Conservation (phyloP, 192 early-diverging fungal species). For the Backusella liffmaniae region DNA sequence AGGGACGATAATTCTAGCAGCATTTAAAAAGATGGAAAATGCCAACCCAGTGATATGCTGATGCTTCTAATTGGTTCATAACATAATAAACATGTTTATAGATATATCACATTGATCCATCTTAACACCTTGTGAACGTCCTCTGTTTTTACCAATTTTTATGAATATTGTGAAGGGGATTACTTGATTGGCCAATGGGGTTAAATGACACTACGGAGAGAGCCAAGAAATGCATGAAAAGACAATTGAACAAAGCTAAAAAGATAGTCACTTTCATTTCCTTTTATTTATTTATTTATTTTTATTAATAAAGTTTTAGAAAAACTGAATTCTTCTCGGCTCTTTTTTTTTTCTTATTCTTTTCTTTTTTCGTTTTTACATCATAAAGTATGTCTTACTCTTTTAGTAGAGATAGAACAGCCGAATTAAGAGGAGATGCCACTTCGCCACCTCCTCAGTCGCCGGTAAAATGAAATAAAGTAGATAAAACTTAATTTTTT, state of each 20-base stretch:
- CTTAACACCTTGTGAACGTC: no score
- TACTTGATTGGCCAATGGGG: no score
- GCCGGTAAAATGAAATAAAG: not conserved
- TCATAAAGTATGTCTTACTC: constrained; percentile 17
- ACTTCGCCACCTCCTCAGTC: not conserved
- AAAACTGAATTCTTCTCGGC: not conserved
- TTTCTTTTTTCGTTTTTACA: not conserved
- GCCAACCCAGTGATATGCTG: no score
- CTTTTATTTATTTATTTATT: not conserved
- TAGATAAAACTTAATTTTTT: not conserved
- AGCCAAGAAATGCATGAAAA: no score
- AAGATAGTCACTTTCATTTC: not conserved
- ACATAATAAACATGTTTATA: no score
- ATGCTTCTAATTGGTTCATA: no score
- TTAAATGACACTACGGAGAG: no score
- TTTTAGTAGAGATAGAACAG: constrained; percentile 27
- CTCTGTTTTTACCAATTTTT: no score
- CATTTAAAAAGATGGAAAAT: no score
- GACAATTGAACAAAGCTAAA: not conserved
- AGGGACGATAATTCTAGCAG: no score
- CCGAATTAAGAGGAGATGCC: constrained; percentile 17
- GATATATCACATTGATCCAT: no score
- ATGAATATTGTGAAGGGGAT: no score
- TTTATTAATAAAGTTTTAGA: not conserved
- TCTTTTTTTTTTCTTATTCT: not conserved